Evolutionary conservation across 2,329 filamentous ascomycete genomes (phyloP).

Genomic region (Chaetomium globosum): DNA sequence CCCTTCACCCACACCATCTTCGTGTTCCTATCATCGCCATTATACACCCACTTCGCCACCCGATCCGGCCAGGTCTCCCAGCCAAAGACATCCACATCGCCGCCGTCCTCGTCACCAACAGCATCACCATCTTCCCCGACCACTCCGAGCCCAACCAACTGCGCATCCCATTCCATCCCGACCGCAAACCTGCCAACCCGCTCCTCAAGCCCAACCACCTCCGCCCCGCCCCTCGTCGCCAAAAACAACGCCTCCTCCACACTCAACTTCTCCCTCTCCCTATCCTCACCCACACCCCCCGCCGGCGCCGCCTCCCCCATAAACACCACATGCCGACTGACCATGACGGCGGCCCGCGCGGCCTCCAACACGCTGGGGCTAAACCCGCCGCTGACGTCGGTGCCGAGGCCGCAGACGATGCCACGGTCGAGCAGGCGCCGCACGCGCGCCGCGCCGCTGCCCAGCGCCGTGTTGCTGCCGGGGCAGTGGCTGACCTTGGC

Average conservation of each 20-base stretch:
- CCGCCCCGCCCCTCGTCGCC: conserved; percentile 83
- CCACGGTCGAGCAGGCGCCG: conserved; percentile 73
- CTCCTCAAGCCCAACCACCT: conserved; percentile 72
- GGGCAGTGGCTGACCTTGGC: conserved; percentile 83
- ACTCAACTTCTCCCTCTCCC: conserved; percentile 66
- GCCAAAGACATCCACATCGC: conserved; percentile 85
- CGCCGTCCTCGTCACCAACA: conserved; percentile 43
- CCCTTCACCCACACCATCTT: conserved; percentile 87
- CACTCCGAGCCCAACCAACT: conserved; percentile 69
- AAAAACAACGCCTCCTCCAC: conserved; percentile 86
- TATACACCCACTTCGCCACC: conserved; percentile 92
- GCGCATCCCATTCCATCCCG: conserved; percentile 89
- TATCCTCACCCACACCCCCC: neutral
- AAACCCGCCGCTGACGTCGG: conserved; percentile 88
- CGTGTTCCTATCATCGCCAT: conserved; percentile 90
- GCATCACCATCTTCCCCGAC: conserved; percentile 49
- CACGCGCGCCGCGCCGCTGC: conserved; percentile 76
- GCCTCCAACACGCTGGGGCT: conserved; percentile 78
- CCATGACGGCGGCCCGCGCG: conserved; percentile 78
- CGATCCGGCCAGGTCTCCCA: conserved; percentile 86
- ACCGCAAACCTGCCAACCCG: conserved; percentile 79
- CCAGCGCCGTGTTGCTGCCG: conserved; percentile 79
- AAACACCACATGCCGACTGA: conserved; percentile 69
- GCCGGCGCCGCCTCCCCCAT: neutral
- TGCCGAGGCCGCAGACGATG: conserved; percentile 81